Conservation (phyloP, 2,329 filamentous ascomycete genomes). For the Pestalotiopsis sp. region DNA sequence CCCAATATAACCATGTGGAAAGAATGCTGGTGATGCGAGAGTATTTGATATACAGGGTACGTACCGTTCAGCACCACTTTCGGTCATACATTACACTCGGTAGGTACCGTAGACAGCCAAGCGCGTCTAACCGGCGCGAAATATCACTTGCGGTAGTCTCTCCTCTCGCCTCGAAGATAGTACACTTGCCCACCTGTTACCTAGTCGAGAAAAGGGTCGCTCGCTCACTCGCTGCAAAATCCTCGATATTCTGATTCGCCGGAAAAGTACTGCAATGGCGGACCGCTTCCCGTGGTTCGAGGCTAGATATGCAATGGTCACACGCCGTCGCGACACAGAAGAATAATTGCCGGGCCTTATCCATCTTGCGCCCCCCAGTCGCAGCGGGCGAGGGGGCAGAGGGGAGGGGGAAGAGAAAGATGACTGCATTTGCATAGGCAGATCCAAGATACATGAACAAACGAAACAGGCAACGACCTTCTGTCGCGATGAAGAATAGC, state of each 20-base stretch:
- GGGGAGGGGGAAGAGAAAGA: too few species aligned
- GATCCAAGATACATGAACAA: too few species aligned
- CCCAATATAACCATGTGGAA: not conserved
- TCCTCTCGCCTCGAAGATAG: not conserved
- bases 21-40: conserved; percentile 7
- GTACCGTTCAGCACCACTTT: not conserved
- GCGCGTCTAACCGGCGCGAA: too few species aligned
- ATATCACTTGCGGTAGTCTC: too few species aligned
- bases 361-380: not conserved
- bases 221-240: not conserved
- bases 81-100: too few species aligned
- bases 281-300: conserved; percentile 38
- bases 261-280: conserved; percentile 32
- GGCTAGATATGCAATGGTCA: conserved; percentile 16
- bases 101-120: too few species aligned
- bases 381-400: not conserved
- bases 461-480: too few species aligned
- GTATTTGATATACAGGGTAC: not conserved
- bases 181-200: conserved; percentile 12
- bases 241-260: conserved; percentile 24
- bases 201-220: conserved; percentile 9
- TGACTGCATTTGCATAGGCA: too few species aligned
- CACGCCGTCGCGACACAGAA: conserved; percentile 7
- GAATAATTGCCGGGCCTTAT: not conserved
- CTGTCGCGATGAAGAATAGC: too few species aligned